Evolutionary conservation across 768 basidiomycete genomes (phyloP).

Genomic region (Rhizopogon vinicolor): DNA sequence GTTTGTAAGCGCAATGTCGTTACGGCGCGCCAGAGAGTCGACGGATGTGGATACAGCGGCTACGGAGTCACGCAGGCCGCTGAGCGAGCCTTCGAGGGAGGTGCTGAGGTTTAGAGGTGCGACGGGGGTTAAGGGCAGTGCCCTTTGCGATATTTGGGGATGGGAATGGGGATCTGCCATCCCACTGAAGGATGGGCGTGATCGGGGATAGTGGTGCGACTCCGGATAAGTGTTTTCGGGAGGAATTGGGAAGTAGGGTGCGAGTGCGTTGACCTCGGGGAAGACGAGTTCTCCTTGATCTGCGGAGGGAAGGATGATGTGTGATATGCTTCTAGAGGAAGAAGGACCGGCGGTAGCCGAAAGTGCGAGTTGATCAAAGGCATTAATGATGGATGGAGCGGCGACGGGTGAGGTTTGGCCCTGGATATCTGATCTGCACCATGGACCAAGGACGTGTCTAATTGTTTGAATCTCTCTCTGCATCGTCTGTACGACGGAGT

Average conservation of each 20-base stretch:
- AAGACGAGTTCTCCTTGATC: constrained; percentile 13
- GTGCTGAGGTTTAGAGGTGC: constrained; percentile 60
- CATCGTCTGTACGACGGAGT: constrained; percentile 46
- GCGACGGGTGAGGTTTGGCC: constrained; percentile 11
- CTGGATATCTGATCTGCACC: constrained; percentile 41
- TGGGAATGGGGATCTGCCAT: constrained; percentile 15
- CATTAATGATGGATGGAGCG: constrained; percentile 1
- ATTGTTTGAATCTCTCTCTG: constrained; percentile 53
- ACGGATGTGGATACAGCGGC: constrained; percentile 54
- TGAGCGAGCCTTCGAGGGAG: constrained; percentile 60
- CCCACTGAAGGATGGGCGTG: constrained; percentile 12
- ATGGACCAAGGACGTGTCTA: constrained; percentile 60
- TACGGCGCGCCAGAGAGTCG: constrained; percentile 56
- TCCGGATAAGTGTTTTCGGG: constrained; percentile 11
- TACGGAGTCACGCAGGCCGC: constrained; percentile 54
- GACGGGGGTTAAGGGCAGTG: constrained; percentile 32
- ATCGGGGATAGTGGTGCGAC: constrained; percentile 9
- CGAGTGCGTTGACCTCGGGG: constrained; percentile 19
- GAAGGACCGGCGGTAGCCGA: constrained; percentile 15
- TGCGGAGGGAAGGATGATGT: constrained; percentile 3
- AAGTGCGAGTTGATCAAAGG: constrained; percentile 6
- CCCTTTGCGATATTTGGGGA: constrained; percentile 12
- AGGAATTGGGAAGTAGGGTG: constrained; percentile 16
- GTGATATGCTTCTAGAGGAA: constrained; percentile 12
- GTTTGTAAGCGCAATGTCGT: constrained; percentile 63